Evolutionary conservation across 2,329 filamentous ascomycete species (phyloP).

Genomic region (Colletotrichum sp.): DNA sequence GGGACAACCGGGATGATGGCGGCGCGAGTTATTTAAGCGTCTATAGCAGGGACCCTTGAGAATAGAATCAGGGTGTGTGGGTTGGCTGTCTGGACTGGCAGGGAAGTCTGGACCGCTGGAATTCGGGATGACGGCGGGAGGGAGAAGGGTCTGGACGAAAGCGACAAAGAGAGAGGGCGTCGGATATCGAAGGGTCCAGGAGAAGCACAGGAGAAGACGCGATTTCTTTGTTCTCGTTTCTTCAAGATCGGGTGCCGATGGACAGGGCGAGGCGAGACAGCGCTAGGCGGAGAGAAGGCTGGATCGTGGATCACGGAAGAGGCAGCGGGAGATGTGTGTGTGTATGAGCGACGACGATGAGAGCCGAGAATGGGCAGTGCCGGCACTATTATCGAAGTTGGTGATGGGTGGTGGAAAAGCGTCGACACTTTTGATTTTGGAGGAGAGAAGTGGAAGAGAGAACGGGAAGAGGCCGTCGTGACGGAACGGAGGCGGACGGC

Average conservation of each 20-base stretch:
- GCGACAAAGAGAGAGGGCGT: conserved; percentile 13
- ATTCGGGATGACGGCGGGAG: conserved; percentile 6
- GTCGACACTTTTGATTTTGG: not conserved
- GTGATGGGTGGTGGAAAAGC: not conserved
- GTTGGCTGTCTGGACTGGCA: not conserved
- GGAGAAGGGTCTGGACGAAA: not conserved
- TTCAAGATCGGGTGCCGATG: not conserved
- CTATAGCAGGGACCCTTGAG: not conserved
- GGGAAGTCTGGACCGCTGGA: conserved; percentile 13
- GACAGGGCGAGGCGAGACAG: conserved; percentile 18
- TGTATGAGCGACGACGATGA: not conserved
- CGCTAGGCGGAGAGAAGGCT: conserved; percentile 8
- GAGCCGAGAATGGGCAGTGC: not conserved
- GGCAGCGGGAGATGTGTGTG: not conserved
- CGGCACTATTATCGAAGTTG: not conserved
- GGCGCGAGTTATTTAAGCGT: conserved; percentile 13
- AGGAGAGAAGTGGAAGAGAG: not conserved
- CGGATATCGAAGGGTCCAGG: conserved; percentile 6
- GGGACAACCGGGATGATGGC: conserved; percentile 11
- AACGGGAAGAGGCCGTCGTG: not conserved
- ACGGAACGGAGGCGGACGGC: conserved; percentile 4
- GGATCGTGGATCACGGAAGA: not conserved
- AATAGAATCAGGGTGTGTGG: not conserved
- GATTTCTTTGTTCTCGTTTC: not conserved
- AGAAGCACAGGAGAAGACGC: not conserved